Base-by-base conservation (phyloP, 164 flowering plant species). In the Aristolochia californica region DNA sequence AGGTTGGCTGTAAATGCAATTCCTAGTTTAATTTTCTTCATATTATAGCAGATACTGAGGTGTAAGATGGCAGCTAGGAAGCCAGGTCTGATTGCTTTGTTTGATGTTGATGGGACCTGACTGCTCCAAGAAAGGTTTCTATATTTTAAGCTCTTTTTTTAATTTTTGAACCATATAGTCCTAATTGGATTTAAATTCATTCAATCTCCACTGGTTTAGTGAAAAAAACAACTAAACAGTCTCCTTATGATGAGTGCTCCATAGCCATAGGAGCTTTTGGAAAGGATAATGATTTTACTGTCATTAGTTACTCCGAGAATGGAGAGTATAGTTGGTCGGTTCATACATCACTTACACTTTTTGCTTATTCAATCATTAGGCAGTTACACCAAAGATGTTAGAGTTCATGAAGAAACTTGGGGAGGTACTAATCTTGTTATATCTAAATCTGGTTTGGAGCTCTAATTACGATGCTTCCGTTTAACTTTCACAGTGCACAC, bases 31-130 rank as follows among this genome's bases (percentile, higher is more conserved):
- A 45, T 17, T 16, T 58, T 16, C 17, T 15, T 53, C 13, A 2
- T 20, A 13, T 27, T 5, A 11, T 8, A 44, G 65, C 56, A 71
- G 70, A 48, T 38, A 27, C 11, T 63, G 15, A 51, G 45, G 25
- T 17, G 13, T 66, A 34, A 53, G 65, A 93, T 93, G 97, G 87
- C 83, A 13, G 63, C 40, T 21, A 79, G 74, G 74, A 85, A 69
- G 62, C 77, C 90, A 34, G 91, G 95, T 58, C 50, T 87, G 30
- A 81, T 93, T 73, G 97, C 97, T 63, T 66, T 93, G 53, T 93
- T 93, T 68, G 97, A 93, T 78, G 97, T 93, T 40, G 99, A 93
- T 76, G 99, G 99, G n/a, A 93, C 99, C 97, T 90, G 50, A 93
- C 99, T 7, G 91, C 91, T 68, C 97, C 99, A 0, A 75, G 97